Conservation (phyloP, 2,329 filamentous ascomycete species). For the Epichloe festucae region DNA sequence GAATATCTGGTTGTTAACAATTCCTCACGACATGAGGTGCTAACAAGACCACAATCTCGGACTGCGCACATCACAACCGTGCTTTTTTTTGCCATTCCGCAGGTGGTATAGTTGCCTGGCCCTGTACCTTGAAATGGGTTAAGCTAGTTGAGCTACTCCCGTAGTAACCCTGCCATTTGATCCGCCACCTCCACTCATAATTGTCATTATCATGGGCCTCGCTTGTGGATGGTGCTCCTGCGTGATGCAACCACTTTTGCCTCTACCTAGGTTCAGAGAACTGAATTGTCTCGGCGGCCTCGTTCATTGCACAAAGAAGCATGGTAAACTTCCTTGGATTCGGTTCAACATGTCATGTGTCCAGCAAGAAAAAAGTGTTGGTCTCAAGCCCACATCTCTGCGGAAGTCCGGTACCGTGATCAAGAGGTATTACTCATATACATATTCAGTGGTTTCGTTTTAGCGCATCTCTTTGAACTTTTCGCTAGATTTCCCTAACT, state of each 20-base stretch:
- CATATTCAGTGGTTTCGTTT: conserved; percentile 10
- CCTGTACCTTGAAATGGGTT: background rate
- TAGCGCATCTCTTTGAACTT: too few relatives aligned
- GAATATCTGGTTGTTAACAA: background rate
- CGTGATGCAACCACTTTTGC: background rate
- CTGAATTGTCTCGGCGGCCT: background rate
- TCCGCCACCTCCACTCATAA: conserved; percentile 9
- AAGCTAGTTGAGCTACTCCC: background rate
- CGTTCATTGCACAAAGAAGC: too few relatives aligned
- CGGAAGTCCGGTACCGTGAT: conserved; percentile 33
- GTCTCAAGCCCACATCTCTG: conserved; percentile 25
- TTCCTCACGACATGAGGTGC: background rate
- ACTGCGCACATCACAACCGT: conserved; percentile 4
- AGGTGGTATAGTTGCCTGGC: conserved; percentile 1
- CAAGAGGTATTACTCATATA: conserved; percentile 32
- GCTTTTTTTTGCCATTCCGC: conserved; percentile 7
- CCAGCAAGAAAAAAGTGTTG: too few relatives aligned
- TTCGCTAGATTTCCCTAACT: conserved; percentile 35
- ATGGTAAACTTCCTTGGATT: too few relatives aligned
- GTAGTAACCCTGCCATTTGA: conserved; percentile 8
- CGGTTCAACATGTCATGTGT: too few relatives aligned
- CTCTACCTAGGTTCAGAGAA: background rate
- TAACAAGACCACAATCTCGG: background rate
- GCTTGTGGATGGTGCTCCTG: background rate
- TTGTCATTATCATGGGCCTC: background rate